Evolutionary conservation across 768 basidiomycete genomes (phyloP).

Genomic region (Symmetrospora coprosmae): DNA sequence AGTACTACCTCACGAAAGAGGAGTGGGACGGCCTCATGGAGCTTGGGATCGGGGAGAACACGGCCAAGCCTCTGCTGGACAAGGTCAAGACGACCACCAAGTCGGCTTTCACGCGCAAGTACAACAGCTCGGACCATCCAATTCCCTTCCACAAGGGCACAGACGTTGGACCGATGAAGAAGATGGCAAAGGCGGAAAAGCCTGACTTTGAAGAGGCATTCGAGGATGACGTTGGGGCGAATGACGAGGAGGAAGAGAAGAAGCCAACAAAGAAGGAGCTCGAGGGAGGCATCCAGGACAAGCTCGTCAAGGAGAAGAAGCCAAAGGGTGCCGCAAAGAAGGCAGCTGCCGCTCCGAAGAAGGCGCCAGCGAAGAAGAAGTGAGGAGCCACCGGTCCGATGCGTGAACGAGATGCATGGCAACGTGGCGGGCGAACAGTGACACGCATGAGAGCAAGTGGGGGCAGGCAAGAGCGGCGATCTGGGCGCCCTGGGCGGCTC

Average conservation of each 20-base stretch:
- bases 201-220: slow-evolving; percentile 20
- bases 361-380: too few species aligned
- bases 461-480: too few species aligned
- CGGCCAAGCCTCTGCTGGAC: slow-evolving; percentile 62
- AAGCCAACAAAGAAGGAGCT: slow-evolving; percentile 39
- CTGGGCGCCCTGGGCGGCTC: too few species aligned
- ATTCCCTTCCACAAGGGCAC: slow-evolving; percentile 84
- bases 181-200: slow-evolving; percentile 42
- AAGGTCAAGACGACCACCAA: slow-evolving; percentile 71
- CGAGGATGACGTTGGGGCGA: slow-evolving; percentile 37
- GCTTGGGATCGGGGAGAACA: slow-evolving; percentile 68
- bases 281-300: slow-evolving; percentile 39
- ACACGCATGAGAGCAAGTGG: too few species aligned
- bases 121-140: slow-evolving; percentile 77
- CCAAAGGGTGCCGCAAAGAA: slow-evolving; percentile 7
- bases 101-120: slow-evolving; percentile 71
- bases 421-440: too few species aligned
- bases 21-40: slow-evolving; percentile 96
- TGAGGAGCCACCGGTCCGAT: too few species aligned
- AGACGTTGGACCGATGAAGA: slow-evolving; percentile 56
- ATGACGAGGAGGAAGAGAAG: slow-evolving; percentile 45
- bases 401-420: too few species aligned
- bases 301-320: slow-evolving; percentile 35
- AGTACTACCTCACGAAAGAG: slow-evolving; percentile 80
- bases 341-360: too few species aligned